These are phyloP conservation scores for Puccinia coronata DNA, from an alignment of 1,284 basidiomycete species.

Conservation along the genomic window DNA sequence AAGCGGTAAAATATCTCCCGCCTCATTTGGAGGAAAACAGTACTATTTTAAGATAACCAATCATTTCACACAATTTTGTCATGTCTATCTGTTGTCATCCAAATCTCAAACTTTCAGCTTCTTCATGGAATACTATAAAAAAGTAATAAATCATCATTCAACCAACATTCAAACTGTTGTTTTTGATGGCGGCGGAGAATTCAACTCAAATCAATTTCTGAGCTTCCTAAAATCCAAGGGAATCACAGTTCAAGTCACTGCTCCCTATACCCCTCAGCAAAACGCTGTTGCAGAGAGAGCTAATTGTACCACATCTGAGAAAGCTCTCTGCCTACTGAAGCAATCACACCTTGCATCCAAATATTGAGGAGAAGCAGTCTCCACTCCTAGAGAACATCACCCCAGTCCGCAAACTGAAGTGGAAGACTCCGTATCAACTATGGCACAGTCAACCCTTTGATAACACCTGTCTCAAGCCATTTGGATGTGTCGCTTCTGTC, in stretches of 20 bases:
- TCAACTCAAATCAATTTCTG: not conserved
- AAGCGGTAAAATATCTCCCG: too few relatives aligned
- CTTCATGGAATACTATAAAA: too few relatives aligned
- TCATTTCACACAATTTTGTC: too few relatives aligned
- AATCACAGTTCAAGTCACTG: not conserved
- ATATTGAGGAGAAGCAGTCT: not conserved
- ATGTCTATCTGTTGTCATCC: too few relatives aligned
- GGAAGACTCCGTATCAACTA: not conserved
- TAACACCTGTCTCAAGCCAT: not conserved
- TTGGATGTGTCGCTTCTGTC: constrained; percentile 14
- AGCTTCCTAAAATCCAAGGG: not conserved
- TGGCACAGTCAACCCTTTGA: not conserved
- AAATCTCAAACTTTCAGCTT: too few relatives aligned
- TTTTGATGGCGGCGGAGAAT: too few relatives aligned
- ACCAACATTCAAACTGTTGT: not conserved
- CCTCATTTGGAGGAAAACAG: too few relatives aligned
- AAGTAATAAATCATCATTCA: not conserved
- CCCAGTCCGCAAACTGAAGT: not conserved
- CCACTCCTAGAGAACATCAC: not conserved
- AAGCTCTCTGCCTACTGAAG: not conserved
- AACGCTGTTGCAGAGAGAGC: not conserved
- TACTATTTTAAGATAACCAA: too few relatives aligned
- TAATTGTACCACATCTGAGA: not conserved
- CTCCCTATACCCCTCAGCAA: constrained; percentile 6
- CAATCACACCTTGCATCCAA: not conserved